phyloP scores from a whole-genome alignment of 2,329 filamentous ascomycete genomes.

The Colletotrichum cuscutae region DNA sequence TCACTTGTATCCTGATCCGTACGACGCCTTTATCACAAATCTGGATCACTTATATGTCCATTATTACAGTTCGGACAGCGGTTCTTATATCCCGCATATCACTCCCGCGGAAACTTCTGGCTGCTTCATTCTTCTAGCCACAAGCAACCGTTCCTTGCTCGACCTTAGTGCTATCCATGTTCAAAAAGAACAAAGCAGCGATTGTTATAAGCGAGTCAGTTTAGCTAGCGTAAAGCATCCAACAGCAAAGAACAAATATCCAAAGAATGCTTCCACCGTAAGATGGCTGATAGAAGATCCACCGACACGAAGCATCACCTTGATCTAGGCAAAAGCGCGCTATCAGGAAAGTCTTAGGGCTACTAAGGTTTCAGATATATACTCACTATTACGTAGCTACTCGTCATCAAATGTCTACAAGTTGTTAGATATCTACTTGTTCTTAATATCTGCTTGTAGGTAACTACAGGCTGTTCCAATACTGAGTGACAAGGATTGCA shows the following conservation, averaged over 20 bases:
- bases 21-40: background rate
- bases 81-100: rapidly evolving
- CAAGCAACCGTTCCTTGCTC: background rate
- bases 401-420: too few species aligned
- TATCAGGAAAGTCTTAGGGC: too few species aligned
- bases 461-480: too few species aligned
- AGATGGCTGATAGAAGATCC: background rate
- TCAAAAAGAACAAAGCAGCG: background rate
- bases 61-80: background rate
- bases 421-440: too few species aligned
- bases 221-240: background rate
- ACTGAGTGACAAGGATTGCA: too few species aligned
- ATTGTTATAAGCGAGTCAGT: background rate
- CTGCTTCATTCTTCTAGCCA: background rate
- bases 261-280: background rate
- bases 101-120: background rate
- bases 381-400: too few species aligned
- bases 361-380: too few species aligned
- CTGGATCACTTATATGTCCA: background rate
- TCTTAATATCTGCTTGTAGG: too few species aligned
- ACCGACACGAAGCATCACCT: background rate
- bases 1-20: background rate
- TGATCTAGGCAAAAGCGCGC: background rate
- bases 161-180: background rate
- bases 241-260: background rate